These are phyloP conservation scores for Jimgerdemannia flammicorona DNA, from an alignment of 192 early-diverging fungal genomes.

Conservation along the genomic window DNA sequence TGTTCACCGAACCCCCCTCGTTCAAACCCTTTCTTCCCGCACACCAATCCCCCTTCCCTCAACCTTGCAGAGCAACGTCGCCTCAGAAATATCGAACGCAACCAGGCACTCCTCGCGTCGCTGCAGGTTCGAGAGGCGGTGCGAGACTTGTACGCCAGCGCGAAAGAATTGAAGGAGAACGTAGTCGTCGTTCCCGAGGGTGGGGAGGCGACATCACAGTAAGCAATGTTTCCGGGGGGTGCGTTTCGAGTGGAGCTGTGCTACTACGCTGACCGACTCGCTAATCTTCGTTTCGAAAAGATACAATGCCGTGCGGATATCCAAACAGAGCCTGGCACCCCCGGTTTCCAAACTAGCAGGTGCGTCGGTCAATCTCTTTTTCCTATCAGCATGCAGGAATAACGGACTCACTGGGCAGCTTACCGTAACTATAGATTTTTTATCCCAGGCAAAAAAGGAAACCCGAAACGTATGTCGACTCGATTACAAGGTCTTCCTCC, in stretches of 20 bases:
- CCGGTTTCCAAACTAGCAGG: too few relatives aligned
- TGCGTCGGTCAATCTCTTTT: background rate
- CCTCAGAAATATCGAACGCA: slow-evolving; percentile 56
- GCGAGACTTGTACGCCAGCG: background rate
- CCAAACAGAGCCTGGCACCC: too few relatives aligned
- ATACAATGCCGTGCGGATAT: too few relatives aligned
- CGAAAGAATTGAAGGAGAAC: background rate
- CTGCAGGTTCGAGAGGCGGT: slow-evolving; percentile 28
- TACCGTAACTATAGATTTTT: background rate
- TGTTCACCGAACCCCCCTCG: background rate
- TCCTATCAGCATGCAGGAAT: background rate
- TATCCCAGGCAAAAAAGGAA: slow-evolving; percentile 10
- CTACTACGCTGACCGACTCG: too few relatives aligned
- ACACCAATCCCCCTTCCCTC: background rate
- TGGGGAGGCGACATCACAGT: background rate
- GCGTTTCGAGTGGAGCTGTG: too few relatives aligned
- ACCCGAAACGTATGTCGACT: slow-evolving; percentile 23
- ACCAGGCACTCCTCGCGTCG: slow-evolving; percentile 52
- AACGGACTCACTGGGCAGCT: too few relatives aligned
- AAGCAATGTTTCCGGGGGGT: background rate
- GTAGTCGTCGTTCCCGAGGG: background rate
- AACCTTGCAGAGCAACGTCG: slow-evolving; percentile 35
- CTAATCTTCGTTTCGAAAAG: too few relatives aligned
- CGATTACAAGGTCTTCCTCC: slow-evolving; percentile 32
- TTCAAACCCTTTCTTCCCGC: background rate